Conservation (phyloP, 2,329 filamentous ascomycete species). For the Pezicula rhizophila region DNA sequence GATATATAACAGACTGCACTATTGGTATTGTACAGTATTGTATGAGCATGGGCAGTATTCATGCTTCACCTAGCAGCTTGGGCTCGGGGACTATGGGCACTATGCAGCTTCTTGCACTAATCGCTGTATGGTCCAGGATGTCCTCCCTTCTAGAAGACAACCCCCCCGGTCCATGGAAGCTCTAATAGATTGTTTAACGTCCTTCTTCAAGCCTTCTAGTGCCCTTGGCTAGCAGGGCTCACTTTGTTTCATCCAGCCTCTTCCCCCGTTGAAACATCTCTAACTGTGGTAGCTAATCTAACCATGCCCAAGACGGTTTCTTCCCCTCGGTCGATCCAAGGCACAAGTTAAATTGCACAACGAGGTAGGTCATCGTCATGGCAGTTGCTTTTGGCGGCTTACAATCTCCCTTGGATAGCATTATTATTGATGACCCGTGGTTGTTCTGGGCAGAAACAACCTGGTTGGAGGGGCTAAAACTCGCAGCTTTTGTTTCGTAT, state of each 20-base stretch:
- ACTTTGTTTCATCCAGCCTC: neutral
- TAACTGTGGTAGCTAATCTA: neutral
- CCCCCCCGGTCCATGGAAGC: neutral
- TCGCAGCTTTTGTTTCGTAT: no score
- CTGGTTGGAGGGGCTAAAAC: no score
- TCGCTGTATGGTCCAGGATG: neutral
- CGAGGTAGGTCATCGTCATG: no score
- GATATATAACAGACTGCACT: neutral
- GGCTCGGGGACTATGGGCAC: neutral
- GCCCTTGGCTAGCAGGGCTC: neutral
- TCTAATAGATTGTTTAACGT: neutral
- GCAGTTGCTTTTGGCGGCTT: no score
- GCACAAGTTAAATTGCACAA: no score
- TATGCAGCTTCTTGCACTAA: neutral
- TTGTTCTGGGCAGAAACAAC: no score
- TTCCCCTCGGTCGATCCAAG: no score
- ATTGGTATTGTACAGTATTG: neutral
- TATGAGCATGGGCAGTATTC: neutral
- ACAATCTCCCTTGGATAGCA: no score
- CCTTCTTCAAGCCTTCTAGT: constrained; percentile 1
- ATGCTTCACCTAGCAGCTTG: neutral
- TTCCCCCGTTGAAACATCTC: neutral
- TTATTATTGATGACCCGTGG: no score
- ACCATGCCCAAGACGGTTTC: neutral
- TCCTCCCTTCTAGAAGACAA: neutral